These are phyloP conservation scores for Aspergillus transmontanensis DNA, from an alignment of 2,329 filamentous ascomycete genomes.

Conservation along the genomic window DNA sequence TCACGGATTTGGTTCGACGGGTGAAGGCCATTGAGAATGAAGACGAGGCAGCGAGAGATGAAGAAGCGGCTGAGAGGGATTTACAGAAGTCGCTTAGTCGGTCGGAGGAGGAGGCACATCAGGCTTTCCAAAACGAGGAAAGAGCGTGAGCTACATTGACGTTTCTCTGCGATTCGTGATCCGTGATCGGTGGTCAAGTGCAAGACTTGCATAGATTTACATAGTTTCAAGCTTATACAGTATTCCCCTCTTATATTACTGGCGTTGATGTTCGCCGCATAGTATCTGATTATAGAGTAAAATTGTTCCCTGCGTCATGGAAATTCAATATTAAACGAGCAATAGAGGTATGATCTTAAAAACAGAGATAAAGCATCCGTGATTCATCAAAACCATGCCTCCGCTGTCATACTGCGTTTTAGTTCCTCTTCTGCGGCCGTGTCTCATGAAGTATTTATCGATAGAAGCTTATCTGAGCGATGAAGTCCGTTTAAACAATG, in stretches of 20 bases:
- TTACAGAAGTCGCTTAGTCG: slow-evolving; percentile 28
- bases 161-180: not conserved
- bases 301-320: not conserved
- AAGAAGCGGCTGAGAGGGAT: slow-evolving; percentile 33
- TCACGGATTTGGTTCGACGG: slow-evolving; percentile 76
- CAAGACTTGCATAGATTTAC: slow-evolving; percentile 1
- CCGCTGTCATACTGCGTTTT: slow-evolving; percentile 6
- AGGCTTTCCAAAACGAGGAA: slow-evolving; percentile 8
- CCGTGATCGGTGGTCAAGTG: not conserved
- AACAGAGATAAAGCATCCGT: slow-evolving; percentile 6
- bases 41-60: slow-evolving; percentile 31
- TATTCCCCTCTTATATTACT: not conserved
- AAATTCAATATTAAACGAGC: not conserved
- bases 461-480: not conserved
- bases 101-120: slow-evolving; percentile 15
- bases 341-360: not conserved
- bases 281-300: not conserved
- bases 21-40: slow-evolving; percentile 65
- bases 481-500: not conserved
- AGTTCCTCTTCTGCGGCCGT: slow-evolving; percentile 6
- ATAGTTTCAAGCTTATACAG: not conserved
- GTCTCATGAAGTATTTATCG: slow-evolving; percentile 7
- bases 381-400: slow-evolving; percentile 2
- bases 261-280: not conserved
- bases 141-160: not conserved